These are phyloP conservation scores for Hansenula lynferdii DNA, from an alignment of 1,139 yeast species.

Conservation along the genomic window DNA sequence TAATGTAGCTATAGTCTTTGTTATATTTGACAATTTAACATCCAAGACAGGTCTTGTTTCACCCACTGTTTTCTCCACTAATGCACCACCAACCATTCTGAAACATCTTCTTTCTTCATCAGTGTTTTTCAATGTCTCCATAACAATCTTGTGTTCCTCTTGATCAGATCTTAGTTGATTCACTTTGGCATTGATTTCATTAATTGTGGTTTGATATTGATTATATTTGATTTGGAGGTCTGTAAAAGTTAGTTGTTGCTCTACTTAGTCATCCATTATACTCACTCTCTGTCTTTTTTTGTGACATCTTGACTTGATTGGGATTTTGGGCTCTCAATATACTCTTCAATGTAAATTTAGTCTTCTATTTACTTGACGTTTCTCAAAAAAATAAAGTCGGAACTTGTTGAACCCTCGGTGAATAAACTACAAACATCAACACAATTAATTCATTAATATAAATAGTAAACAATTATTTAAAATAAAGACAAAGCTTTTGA, in stretches of 20 bases:
- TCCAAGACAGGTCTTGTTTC: slow-evolving; percentile 69
- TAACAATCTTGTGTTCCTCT: slow-evolving; percentile 49
- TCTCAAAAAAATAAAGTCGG: no score
- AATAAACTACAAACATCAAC: no score
- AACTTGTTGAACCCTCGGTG: no score
- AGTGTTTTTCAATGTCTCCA: slow-evolving; percentile 49
- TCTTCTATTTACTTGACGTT: no score
- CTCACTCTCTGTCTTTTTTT: background rate
- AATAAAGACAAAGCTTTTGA: no score
- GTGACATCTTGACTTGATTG: no score
- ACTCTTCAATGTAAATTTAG: no score
- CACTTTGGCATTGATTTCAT: slow-evolving; percentile 54
- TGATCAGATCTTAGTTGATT: slow-evolving; percentile 44
- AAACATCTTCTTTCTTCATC: slow-evolving; percentile 69
- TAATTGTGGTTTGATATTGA: slow-evolving; percentile 54
- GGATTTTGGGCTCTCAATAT: no score
- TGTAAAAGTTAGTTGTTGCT: no score
- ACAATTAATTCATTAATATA: no score
- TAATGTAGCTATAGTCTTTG: slow-evolving; percentile 38
- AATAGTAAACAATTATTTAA: no score
- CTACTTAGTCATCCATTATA: background rate
- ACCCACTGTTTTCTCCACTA: slow-evolving; percentile 76
- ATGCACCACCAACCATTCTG: slow-evolving; percentile 92
- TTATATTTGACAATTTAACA: slow-evolving; percentile 45
- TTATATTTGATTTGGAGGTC: slow-evolving; percentile 30